Evolutionary conservation across 495 filamentous ascomycete species (phyloP).

Genomic region (Daldinia decipiens): DNA sequence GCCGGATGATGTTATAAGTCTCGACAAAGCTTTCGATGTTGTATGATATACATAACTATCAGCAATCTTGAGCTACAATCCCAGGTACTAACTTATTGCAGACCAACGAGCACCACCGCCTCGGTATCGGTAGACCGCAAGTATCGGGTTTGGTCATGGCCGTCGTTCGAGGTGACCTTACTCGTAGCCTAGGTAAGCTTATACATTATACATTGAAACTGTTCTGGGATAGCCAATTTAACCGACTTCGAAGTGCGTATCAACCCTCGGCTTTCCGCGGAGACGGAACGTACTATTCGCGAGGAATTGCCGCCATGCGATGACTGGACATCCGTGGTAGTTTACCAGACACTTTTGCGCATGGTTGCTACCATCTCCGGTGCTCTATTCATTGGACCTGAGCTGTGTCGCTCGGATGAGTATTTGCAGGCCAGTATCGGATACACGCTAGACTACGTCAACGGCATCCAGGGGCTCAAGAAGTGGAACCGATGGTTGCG

Average conservation of each 20-base stretch:
- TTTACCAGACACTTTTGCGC: constrained; percentile 53
- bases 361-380: constrained; percentile 68
- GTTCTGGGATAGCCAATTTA: not conserved
- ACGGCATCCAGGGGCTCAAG: constrained; percentile 46
- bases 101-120: constrained; percentile 33
- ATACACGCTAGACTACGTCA: constrained; percentile 64
- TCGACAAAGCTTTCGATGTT: constrained; percentile 47
- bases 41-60: constrained; percentile 28
- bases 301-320: constrained; percentile 47
- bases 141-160: constrained; percentile 20
- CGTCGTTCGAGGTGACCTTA: constrained; percentile 32
- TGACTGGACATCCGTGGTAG: constrained; percentile 56
- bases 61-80: not conserved
- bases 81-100: constrained; percentile 15
- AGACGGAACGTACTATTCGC: constrained; percentile 31
- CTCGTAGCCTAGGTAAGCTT: constrained; percentile 33
- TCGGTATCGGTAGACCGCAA: constrained; percentile 12
- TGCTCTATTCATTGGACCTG: constrained; percentile 66
- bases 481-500: constrained; percentile 47
- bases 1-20: constrained; percentile 52
- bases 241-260: constrained; percentile 29
- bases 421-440: constrained; percentile 68
- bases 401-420: constrained; percentile 62
- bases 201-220: not conserved
- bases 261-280: constrained; percentile 37